These are phyloP conservation scores for Tympanopsis confertula DNA, from an alignment of 2,329 filamentous ascomycete species.

Conservation along the genomic window DNA sequence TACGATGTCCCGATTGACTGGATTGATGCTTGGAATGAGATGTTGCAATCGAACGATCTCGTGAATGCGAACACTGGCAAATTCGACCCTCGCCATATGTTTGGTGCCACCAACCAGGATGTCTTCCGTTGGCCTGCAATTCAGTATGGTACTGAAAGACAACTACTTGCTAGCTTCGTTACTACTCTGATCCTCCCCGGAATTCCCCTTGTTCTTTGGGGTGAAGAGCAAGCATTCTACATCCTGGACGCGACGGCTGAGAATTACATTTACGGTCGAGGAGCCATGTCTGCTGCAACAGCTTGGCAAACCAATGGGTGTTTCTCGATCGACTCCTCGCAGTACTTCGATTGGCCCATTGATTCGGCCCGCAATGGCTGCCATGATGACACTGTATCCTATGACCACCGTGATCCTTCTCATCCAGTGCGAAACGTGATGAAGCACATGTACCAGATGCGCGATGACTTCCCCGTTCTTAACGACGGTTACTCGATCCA, in stretches of 20 bases:
- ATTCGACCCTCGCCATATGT: slow-evolving; percentile 55
- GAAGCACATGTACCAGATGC: slow-evolving; percentile 49
- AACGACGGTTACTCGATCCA: slow-evolving; percentile 46
- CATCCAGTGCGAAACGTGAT: slow-evolving; percentile 48
- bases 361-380: slow-evolving; percentile 41
- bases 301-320: slow-evolving; percentile 58
- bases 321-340: slow-evolving; percentile 40
- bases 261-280: slow-evolving; percentile 56
- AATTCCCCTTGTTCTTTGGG: slow-evolving; percentile 47
- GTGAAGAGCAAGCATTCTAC: slow-evolving; percentile 56
- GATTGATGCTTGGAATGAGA: slow-evolving; percentile 40
- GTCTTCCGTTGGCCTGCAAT: slow-evolving; percentile 54
- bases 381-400: slow-evolving; percentile 39
- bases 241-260: slow-evolving; percentile 49
- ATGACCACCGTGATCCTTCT: slow-evolving; percentile 51
- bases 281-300: slow-evolving; percentile 46
- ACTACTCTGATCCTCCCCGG: slow-evolving; percentile 48
- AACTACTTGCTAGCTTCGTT: slow-evolving; percentile 44
- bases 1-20: slow-evolving; percentile 39
- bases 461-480: slow-evolving; percentile 40
- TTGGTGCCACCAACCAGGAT: slow-evolving; percentile 53
- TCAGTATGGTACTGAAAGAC: slow-evolving; percentile 40
- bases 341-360: slow-evolving; percentile 46
- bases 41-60: slow-evolving; percentile 46
- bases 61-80: slow-evolving; percentile 46